Percentiles rank a stretch among this genome's conserved stretches.
phyloP scores from a whole-genome alignment of 495 filamentous ascomycete genomes.

The Aspergillus mulundensis region DNA sequence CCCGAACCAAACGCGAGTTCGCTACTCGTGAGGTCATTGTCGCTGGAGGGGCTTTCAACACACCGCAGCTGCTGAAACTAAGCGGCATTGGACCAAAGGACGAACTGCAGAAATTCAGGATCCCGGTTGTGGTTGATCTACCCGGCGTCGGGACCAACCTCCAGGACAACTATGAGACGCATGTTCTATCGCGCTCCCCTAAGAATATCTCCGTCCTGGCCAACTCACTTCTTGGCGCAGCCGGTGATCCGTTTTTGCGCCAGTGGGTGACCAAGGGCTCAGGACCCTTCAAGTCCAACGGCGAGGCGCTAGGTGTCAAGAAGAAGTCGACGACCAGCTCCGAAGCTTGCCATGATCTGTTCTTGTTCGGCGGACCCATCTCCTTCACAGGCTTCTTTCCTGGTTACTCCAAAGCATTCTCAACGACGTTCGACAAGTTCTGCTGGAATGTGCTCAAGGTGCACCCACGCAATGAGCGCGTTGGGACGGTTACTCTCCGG shows the following conservation, averaged over 20 bases:
- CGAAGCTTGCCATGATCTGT: background rate
- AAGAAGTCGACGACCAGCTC: background rate
- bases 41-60: background rate
- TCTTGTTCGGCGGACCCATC: background rate
- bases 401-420: background rate
- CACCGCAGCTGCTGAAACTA: background rate
- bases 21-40: background rate
- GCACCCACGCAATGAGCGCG: background rate
- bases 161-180: background rate
- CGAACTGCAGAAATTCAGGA: background rate
- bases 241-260: background rate
- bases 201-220: background rate
- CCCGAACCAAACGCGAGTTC: background rate
- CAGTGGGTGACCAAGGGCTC: background rate
- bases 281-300: background rate
- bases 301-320: background rate
- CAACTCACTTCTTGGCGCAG: background rate
- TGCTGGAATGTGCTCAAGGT: background rate
- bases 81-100: background rate
- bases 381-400: background rate
- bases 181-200: background rate
- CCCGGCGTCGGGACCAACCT: background rate
- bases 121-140: background rate
- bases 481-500: background rate
- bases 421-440: background rate